Conservation (phyloP, 1,284 basidiomycete genomes). For the Trichosporon sp. region DNA sequence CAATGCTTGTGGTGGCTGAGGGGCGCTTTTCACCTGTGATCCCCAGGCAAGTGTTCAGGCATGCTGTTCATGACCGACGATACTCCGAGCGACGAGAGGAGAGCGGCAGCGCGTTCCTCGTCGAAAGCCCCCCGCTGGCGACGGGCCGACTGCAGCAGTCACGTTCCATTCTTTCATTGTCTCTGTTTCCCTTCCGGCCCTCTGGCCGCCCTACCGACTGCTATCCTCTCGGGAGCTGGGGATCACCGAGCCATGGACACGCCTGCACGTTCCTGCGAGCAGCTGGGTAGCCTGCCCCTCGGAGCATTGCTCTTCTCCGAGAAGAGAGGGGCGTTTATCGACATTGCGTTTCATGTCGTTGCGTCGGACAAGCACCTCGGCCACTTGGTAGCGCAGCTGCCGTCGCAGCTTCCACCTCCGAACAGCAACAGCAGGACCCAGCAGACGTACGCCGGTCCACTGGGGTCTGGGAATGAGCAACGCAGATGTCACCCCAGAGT, state of each 20-base stretch:
- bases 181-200: background rate
- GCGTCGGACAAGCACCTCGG: background rate
- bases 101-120: background rate
- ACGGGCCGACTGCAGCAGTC: constrained; percentile 7
- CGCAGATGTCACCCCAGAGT: background rate
- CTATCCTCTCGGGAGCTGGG: background rate
- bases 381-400: background rate
- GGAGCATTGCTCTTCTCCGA: constrained; percentile 12
- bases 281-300: background rate
- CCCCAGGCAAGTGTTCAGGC: background rate
- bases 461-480: background rate
- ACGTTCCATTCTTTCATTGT: constrained; percentile 19
- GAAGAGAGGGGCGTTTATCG: background rate
- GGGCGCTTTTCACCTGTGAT: background rate
- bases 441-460: constrained; percentile 8
- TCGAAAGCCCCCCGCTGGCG: background rate
- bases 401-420: background rate
- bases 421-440: background rate
- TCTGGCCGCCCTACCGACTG: background rate
- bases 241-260: background rate
- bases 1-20: constrained; percentile 6
- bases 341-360: background rate
- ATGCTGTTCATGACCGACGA: background rate
- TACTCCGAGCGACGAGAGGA: background rate
- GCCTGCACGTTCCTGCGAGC: background rate